Evolutionary conservation across 495 filamentous ascomycete species (phyloP).

Genomic region (Xanthoparmelia taractica): DNA sequence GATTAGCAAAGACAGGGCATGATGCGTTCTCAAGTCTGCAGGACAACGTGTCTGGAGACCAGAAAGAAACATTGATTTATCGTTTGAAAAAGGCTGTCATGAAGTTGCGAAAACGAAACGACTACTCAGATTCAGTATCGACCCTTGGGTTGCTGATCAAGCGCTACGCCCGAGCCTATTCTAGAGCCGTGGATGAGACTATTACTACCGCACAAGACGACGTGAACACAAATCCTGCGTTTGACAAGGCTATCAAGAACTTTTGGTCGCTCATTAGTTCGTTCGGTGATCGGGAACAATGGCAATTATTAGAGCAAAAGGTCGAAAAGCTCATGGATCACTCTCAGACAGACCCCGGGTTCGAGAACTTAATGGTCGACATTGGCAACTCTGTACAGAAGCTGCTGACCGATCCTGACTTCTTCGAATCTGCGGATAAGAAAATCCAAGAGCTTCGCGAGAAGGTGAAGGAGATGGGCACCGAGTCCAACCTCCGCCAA

Average conservation of each 20-base stretch:
- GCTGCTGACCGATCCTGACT: constrained; percentile 78
- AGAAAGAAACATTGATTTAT: constrained; percentile 63
- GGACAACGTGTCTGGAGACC: constrained; percentile 60
- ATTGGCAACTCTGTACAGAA: constrained; percentile 65
- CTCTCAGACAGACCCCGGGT: constrained; percentile 69
- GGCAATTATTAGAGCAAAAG: constrained; percentile 61
- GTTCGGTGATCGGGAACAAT: constrained; percentile 67
- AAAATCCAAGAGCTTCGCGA: constrained; percentile 64
- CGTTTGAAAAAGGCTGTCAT: constrained; percentile 69
- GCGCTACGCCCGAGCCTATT: constrained; percentile 70
- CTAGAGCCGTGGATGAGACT: constrained; percentile 58
- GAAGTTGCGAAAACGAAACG: constrained; percentile 63
- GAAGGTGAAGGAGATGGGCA: constrained; percentile 55
- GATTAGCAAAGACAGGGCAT: constrained; percentile 55
- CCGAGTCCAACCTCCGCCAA: constrained; percentile 56
- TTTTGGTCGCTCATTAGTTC: constrained; percentile 70
- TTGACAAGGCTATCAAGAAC: constrained; percentile 66
- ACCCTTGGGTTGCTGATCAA: constrained; percentile 68
- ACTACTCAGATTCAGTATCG: constrained; percentile 80
- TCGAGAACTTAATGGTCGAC: constrained; percentile 67
- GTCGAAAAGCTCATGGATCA: constrained; percentile 66
- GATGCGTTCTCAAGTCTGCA: constrained; percentile 58
- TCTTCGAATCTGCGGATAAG: constrained; percentile 63
- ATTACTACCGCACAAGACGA: constrained; percentile 57
- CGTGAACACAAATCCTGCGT: constrained; percentile 60